Evolutionary conservation across 2,329 filamentous ascomycete genomes (phyloP).

Genomic region (Phyllosticta citribraziliensis): DNA sequence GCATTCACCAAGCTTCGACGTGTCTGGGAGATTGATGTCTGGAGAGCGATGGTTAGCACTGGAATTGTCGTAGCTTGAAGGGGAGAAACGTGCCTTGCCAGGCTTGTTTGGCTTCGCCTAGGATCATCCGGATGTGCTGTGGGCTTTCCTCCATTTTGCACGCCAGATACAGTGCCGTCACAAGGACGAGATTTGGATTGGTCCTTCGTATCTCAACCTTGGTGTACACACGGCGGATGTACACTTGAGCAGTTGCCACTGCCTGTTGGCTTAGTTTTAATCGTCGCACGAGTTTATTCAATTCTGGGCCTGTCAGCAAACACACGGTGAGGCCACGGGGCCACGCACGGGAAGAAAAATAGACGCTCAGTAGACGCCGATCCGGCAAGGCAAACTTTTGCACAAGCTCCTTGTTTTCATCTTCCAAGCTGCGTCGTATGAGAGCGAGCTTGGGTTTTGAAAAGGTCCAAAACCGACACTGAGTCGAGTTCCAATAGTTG

Average conservation of each 20-base stretch:
- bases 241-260: constrained; percentile 87
- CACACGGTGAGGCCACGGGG: background rate
- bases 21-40: constrained; percentile 63
- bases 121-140: constrained; percentile 86
- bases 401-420: constrained; percentile 63
- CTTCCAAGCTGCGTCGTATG: constrained; percentile 66
- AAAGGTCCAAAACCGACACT: constrained; percentile 84
- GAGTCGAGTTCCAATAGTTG: constrained; percentile 94
- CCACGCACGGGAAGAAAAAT: constrained; percentile 76
- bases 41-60: constrained; percentile 6
- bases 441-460: constrained; percentile 68
- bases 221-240: constrained; percentile 87
- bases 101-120: constrained; percentile 72
- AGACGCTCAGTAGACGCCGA: constrained; percentile 73
- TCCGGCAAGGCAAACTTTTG: constrained; percentile 77
- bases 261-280: constrained; percentile 82
- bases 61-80: background rate
- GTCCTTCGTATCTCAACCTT: constrained; percentile 85
- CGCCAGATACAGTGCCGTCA: constrained; percentile 89
- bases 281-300: constrained; percentile 74
- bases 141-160: constrained; percentile 98
- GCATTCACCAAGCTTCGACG: constrained; percentile 80
- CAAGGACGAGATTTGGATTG: constrained; percentile 84
- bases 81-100: constrained; percentile 40
- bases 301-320: constrained; percentile 42